Evolutionary conservation across 305 asterid genomes (phyloP), one percentile per base, ranked within the genome.

Genomic region (Solanum hybrid): DNA sequence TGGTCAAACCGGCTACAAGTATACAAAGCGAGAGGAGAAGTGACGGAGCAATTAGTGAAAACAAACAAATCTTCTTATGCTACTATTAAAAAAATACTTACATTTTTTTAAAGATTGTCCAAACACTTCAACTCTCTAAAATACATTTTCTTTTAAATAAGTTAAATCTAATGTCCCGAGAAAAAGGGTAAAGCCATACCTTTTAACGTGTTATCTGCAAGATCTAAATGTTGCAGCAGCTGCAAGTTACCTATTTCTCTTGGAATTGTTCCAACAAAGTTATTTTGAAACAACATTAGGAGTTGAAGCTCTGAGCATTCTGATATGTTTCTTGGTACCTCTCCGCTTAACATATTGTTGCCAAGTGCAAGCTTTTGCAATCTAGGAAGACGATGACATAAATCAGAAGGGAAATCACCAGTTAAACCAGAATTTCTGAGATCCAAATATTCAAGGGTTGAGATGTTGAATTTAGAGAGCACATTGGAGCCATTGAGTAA

Each of bases 181-280:
- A 26, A 11, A 67, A 73, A 26, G 0, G 22, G 20, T 73, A 12
- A 28, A 26, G 5, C 2, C 64, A 34, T 61, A 91, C 95, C 94
- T 90, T 89, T 24, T 75, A 91, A 91, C 35, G 86, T 86, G 88
- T 91, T 94, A 75, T 78, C 74, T 9, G 92, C 92, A 82, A 91
- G 91, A 87, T 86, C 87, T 11, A 94, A 89, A 20, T 57, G 4
- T 29, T 78, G 57, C 14, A 94, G 91, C 90, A 67, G 77, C 3
- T 91, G 89, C 80, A 94, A 92, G 78, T 94, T 93, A 37, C 91
- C 94, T n/a, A 93, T 61, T 87, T 91, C 81, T 81, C 88, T 91
- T 5, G 95, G 95, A 20, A 93, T 89, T 13, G 90, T 93, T 91
- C 36, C 89, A 86, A 20, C 18, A 11, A 85, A 85, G 37, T 64